Conservation (phyloP, 306 rosid genomes). For the Dalbergia cultrata region DNA sequence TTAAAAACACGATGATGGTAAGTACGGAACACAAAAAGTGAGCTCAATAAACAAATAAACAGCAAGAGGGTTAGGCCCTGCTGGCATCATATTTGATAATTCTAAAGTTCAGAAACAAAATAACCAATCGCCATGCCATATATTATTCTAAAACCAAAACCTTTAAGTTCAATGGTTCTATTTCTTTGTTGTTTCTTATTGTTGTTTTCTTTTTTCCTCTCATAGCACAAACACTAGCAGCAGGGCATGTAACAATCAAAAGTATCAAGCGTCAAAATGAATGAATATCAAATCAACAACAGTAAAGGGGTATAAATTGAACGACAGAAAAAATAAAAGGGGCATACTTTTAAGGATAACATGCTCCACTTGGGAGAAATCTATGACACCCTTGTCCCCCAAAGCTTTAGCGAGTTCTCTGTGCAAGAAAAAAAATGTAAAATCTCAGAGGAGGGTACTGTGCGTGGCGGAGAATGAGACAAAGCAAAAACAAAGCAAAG, state of each 20-base stretch:
- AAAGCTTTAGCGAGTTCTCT: slow-evolving; percentile 83
- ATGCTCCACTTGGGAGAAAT: slow-evolving; percentile 80
- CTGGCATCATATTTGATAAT: slow-evolving; percentile 5
- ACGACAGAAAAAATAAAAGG: slow-evolving; percentile 5
- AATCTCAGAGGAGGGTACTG: background rate
- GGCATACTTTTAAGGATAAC: slow-evolving; percentile 79
- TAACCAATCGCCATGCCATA: no score
- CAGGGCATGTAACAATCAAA: background rate
- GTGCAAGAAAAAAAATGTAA: slow-evolving; percentile 24
- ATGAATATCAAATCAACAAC: background rate
- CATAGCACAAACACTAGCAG: background rate
- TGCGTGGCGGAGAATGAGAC: background rate
- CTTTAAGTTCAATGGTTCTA: background rate
- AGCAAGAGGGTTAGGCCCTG: slow-evolving; percentile 4
- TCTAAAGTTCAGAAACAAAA: background rate
- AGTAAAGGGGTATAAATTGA: background rate
- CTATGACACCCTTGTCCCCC: slow-evolving; percentile 76
- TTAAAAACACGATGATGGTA: background rate
- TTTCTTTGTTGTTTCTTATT: background rate
- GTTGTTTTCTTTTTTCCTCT: background rate
- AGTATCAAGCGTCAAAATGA: background rate
- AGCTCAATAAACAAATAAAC: slow-evolving; percentile 24
- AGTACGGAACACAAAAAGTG: slow-evolving; percentile 7
- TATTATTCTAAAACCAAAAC: background rate
- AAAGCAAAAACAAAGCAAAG: background rate